Conservation (phyloP, 345 rosid genomes). For the Dipteronia dyeriana region DNA sequence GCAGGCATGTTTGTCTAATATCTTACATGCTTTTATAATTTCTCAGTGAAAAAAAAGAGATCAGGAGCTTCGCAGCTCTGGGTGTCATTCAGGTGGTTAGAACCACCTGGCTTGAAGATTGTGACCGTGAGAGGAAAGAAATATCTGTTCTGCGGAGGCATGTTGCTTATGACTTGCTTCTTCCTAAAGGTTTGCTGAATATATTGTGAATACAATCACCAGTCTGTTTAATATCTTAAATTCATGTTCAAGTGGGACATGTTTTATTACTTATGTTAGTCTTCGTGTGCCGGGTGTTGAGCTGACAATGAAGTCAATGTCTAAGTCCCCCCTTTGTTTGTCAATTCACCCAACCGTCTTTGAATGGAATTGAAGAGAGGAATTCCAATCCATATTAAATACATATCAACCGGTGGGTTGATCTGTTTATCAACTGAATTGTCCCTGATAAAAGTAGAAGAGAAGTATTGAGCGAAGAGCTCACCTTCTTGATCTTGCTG, state of each 20-base stretch:
- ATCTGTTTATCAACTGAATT: neutral
- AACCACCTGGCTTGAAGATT: conserved; percentile 90
- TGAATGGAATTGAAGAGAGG: neutral
- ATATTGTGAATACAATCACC: conserved; percentile 15
- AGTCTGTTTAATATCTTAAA: conserved; percentile 18
- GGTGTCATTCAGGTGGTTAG: conserved; percentile 83
- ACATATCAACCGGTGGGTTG: neutral
- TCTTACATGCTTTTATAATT: conserved; percentile 19
- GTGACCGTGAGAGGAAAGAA: conserved; percentile 75
- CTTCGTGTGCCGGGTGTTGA: neutral
- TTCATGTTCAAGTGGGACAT: neutral
- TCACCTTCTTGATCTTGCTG: neutral
- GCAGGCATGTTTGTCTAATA: conserved; percentile 14
- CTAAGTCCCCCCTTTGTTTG: neutral
- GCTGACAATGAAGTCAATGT: neutral
- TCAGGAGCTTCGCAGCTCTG: conserved; percentile 76
- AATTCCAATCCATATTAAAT: neutral
- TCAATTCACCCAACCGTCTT: neutral
- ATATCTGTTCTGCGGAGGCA: conserved; percentile 61
- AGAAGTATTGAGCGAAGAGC: neutral
- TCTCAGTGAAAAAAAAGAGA: conserved; percentile 78
- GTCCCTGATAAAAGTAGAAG: neutral
- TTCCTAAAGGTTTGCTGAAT: conserved; percentile 73
- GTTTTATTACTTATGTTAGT: neutral
- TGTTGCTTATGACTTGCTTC: conserved; percentile 67